phyloP scores from a whole-genome alignment of 768 basidiomycete species.

The Suillus occidentalis region DNA sequence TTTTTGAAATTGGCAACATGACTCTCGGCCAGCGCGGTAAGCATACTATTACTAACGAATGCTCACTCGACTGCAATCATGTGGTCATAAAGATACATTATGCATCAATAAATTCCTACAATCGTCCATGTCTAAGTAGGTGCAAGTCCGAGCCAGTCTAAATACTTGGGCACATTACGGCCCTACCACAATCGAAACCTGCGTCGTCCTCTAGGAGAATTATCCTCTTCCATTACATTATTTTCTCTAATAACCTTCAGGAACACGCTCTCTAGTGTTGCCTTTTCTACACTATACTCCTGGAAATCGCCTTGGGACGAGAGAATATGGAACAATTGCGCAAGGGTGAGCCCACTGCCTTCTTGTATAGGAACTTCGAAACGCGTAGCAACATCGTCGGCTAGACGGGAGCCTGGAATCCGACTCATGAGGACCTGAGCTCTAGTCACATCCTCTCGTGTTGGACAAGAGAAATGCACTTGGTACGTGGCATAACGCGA shows the following conservation, averaged over 20 bases:
- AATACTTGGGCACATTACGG: slow-evolving; percentile 4
- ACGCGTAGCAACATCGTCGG: slow-evolving; percentile 73
- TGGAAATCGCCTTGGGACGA: slow-evolving; percentile 52
- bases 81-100: neutral
- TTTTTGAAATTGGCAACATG: neutral
- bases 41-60: neutral
- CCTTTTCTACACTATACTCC: slow-evolving; percentile 72
- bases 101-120: neutral
- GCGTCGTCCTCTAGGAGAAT: slow-evolving; percentile 7
- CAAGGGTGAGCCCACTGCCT: slow-evolving; percentile 42
- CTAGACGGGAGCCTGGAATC: slow-evolving; percentile 62
- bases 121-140: neutral
- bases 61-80: neutral
- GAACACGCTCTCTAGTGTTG: slow-evolving; percentile 71
- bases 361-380: slow-evolving; percentile 64
- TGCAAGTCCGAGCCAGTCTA: neutral
- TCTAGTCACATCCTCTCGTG: slow-evolving; percentile 55
- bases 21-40: neutral
- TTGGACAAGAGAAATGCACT: slow-evolving; percentile 70
- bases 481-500: slow-evolving; percentile 73
- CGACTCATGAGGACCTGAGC: slow-evolving; percentile 62
- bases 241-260: slow-evolving; percentile 68
- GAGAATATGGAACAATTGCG: slow-evolving; percentile 57
- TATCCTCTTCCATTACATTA: slow-evolving; percentile 52
- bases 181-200: slow-evolving; percentile 12